Percentiles rank a stretch among this genome's conserved stretches.
These are phyloP conservation scores for Candida sonorensis DNA, from an alignment of 805 yeast genomes.

Conservation along the genomic window DNA sequence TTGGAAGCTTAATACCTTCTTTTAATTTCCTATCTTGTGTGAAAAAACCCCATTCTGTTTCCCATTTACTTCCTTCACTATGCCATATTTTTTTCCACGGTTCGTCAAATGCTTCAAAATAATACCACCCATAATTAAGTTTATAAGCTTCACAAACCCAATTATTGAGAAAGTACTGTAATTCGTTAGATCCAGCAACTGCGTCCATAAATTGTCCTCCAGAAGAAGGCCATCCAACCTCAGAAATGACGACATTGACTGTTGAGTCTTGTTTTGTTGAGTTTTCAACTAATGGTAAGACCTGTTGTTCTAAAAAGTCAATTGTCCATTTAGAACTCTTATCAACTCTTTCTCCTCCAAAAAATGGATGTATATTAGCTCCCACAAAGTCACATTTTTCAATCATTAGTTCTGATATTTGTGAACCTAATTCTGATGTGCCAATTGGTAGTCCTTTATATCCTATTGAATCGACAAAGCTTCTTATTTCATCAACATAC, in stretches of 20 bases:
- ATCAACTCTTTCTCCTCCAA: slow-evolving; percentile 46
- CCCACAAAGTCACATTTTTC: slow-evolving; percentile 50
- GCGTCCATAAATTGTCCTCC: slow-evolving; percentile 48
- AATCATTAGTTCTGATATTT: slow-evolving; percentile 33
- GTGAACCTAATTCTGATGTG: slow-evolving; percentile 52
- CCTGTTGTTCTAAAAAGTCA: slow-evolving; percentile 37
- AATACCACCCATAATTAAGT: slow-evolving; percentile 42
- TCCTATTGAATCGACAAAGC: slow-evolving; percentile 28
- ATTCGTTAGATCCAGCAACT: slow-evolving; percentile 36
- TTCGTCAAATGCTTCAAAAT: slow-evolving; percentile 67
- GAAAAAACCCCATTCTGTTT: slow-evolving; percentile 68
- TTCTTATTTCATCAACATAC: slow-evolving; percentile 37
- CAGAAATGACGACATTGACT: slow-evolving; percentile 46
- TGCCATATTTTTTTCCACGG: slow-evolving; percentile 59
- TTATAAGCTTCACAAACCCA: slow-evolving; percentile 45
- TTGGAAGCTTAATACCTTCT: slow-evolving; percentile 35
- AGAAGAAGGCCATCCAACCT: slow-evolving; percentile 66
- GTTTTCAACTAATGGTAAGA: slow-evolving; percentile 31
- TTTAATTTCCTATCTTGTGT: slow-evolving; percentile 41
- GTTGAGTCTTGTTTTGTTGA: too few relatives aligned
- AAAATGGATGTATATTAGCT: slow-evolving; percentile 62
- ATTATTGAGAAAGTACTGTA: slow-evolving; percentile 40
- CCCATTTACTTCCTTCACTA: slow-evolving; percentile 47
- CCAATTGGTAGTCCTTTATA: slow-evolving; percentile 47
- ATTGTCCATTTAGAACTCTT: slow-evolving; percentile 47